Conservation (phyloP, 176 grass and related monocot species). For the Canna indica region DNA sequence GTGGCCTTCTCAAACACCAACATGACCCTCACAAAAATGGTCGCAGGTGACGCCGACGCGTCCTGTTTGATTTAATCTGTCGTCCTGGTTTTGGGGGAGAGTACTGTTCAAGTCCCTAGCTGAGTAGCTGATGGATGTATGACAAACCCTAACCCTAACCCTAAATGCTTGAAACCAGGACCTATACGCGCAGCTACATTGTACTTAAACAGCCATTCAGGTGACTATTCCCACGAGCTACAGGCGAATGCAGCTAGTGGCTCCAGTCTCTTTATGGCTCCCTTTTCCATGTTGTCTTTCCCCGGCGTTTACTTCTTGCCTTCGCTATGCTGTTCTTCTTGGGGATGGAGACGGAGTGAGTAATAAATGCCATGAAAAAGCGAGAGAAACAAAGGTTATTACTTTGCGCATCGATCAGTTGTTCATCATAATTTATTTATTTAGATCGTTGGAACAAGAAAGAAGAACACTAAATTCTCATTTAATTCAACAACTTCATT, state of each 20-base stretch:
- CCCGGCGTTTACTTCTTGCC: not conserved
- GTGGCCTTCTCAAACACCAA: too few species aligned
- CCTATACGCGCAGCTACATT: not conserved
- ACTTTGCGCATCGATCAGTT: not conserved
- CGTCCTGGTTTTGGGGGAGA: too few species aligned
- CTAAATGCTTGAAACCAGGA: not conserved
- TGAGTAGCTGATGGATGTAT: too few species aligned
- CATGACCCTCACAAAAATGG: too few species aligned
- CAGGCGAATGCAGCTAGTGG: not conserved
- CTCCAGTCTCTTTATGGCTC: not conserved
- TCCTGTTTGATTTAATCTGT: too few species aligned
- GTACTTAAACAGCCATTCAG: not conserved
- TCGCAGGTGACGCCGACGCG: too few species aligned
- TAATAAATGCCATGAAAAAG: not conserved
- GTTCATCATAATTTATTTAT: too few species aligned
- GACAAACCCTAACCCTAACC: not conserved
- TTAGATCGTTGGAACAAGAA: too few species aligned
- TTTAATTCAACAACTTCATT: too few species aligned
- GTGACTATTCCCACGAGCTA: conserved; percentile 5
- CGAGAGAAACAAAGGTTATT: not conserved
- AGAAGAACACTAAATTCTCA: too few species aligned
- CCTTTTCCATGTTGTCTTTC: not conserved
- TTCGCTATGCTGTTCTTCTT: not conserved
- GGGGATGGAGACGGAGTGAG: not conserved
- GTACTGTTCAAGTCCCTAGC: too few species aligned